These are phyloP conservation scores for Rhizopus arrhizus DNA, from an alignment of 371 early-diverging fungal genomes.

Conservation along the genomic window DNA sequence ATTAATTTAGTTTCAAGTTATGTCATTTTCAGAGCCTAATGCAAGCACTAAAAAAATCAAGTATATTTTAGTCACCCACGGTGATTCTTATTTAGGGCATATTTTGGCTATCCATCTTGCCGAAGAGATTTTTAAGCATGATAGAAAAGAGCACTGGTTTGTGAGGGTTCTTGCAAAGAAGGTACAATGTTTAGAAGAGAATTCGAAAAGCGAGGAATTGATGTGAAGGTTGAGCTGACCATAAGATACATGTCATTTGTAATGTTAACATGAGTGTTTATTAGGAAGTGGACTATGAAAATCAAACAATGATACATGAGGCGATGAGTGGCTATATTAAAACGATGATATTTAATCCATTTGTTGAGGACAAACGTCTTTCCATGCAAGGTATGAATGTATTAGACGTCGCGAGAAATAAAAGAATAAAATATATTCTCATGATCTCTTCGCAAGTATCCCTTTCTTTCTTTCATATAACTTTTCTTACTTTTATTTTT, in stretches of 20 bases:
- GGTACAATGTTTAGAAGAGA: not conserved
- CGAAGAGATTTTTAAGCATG: slow-evolving; percentile 12
- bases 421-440: slow-evolving; percentile 11
- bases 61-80: slow-evolving; percentile 26
- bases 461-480: not conserved
- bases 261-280: not conserved
- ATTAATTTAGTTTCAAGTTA: not conserved
- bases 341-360: slow-evolving; percentile 14
- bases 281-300: slow-evolving; percentile 21
- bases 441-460: slow-evolving; percentile 21
- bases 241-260: too few relatives aligned
- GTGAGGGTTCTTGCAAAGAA: slow-evolving; percentile 20
- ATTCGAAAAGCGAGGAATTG: slow-evolving; percentile 18
- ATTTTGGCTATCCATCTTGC: slow-evolving; percentile 18
- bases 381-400: slow-evolving; percentile 6
- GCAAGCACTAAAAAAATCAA: slow-evolving; percentile 5
- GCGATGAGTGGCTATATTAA: slow-evolving; percentile 13
- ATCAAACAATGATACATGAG: slow-evolving; percentile 8
- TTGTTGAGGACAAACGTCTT: not conserved
- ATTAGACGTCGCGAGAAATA: slow-evolving; percentile 10
- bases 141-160: slow-evolving; percentile 7
- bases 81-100: slow-evolving; percentile 19
- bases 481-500: not conserved
- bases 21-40: not conserved
- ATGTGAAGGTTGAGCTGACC: slow-evolving; percentile 11